phyloP scores from a whole-genome alignment of 768 basidiomycete species.

The Amanita thiersii region DNA sequence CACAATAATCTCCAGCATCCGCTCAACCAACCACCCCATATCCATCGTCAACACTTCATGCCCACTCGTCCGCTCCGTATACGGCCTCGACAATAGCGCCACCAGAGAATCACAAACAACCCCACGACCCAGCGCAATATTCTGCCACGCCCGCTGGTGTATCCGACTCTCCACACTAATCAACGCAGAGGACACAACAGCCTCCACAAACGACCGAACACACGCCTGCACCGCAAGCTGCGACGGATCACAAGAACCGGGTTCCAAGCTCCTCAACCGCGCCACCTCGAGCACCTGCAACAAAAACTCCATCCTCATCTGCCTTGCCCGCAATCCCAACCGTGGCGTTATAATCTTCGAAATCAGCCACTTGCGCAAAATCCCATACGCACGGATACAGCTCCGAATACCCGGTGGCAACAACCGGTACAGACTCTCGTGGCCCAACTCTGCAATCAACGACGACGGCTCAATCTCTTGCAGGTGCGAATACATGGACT shows the following conservation, averaged over 20 bases:
- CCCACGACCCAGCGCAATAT: constrained; percentile 56
- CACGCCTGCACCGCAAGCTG: constrained; percentile 50
- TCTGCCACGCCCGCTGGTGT: constrained; percentile 73
- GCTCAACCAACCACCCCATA: constrained; percentile 77
- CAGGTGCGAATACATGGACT: constrained; percentile 69
- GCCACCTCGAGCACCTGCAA: constrained; percentile 70
- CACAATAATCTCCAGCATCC: constrained; percentile 72
- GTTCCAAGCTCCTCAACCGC: constrained; percentile 49
- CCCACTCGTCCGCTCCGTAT: constrained; percentile 32
- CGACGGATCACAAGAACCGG: constrained; percentile 18
- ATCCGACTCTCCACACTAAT: constrained; percentile 74
- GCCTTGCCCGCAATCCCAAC: constrained; percentile 55
- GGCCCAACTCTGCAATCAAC: constrained; percentile 60
- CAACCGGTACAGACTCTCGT: constrained; percentile 65
- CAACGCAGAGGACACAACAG: constrained; percentile 66
- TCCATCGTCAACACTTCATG: constrained; percentile 58
- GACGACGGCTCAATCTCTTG: constrained; percentile 66
- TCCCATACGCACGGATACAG: constrained; percentile 67
- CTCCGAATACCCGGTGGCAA: constrained; percentile 71
- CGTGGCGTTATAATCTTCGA: constrained; percentile 58
- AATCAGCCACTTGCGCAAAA: constrained; percentile 75
- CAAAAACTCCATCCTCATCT: constrained; percentile 65
- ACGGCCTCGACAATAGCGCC: constrained; percentile 46
- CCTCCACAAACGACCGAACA: constrained; percentile 75
- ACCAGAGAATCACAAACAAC: constrained; percentile 53